Conservation (phyloP, 2,329 filamentous ascomycete species). For the Incumbomyces delicatus region DNA sequence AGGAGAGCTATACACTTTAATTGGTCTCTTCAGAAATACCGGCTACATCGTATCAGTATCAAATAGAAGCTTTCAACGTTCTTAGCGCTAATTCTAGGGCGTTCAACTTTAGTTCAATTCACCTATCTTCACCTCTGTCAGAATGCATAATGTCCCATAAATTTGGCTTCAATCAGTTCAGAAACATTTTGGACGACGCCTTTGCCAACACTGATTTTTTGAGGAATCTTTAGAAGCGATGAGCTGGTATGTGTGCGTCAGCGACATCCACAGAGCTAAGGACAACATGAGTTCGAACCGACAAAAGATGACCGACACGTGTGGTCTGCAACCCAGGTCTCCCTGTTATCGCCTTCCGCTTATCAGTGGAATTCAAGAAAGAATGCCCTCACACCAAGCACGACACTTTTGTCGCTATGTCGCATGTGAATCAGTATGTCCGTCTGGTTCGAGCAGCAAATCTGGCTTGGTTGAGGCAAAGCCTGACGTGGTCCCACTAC, state of each 20-base stretch:
- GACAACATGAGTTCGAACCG: conserved; percentile 33
- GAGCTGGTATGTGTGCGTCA: conserved; percentile 56
- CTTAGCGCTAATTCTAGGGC: no score
- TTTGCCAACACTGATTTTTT: conserved; percentile 55
- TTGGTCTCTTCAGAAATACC: no score
- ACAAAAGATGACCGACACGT: conserved; percentile 34
- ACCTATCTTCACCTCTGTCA: no score
- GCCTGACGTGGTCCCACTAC: conserved; percentile 29
- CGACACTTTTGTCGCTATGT: conserved; percentile 50
- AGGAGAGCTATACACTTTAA: no score
- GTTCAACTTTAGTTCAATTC: conserved; percentile 9
- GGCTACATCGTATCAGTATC: conserved; percentile 28
- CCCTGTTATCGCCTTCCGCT: conserved; percentile 58
- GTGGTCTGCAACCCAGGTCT: conserved; percentile 55
- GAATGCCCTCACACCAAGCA: conserved; percentile 56
- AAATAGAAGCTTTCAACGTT: conserved; percentile 61
- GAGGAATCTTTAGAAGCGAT: conserved; percentile 55
- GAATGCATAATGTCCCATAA: no score
- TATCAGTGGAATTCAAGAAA: conserved; percentile 52
- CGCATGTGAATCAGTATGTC: conserved; percentile 60
- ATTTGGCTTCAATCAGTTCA: conserved; percentile 57
- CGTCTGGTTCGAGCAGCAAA: conserved; percentile 41
- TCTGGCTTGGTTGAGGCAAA: neutral
- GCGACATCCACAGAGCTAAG: conserved; percentile 54
- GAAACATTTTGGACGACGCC: conserved; percentile 44